phyloP scores from a whole-genome alignment of 805 yeast species.

The Groenewaldozyma salmanticensis region DNA sequence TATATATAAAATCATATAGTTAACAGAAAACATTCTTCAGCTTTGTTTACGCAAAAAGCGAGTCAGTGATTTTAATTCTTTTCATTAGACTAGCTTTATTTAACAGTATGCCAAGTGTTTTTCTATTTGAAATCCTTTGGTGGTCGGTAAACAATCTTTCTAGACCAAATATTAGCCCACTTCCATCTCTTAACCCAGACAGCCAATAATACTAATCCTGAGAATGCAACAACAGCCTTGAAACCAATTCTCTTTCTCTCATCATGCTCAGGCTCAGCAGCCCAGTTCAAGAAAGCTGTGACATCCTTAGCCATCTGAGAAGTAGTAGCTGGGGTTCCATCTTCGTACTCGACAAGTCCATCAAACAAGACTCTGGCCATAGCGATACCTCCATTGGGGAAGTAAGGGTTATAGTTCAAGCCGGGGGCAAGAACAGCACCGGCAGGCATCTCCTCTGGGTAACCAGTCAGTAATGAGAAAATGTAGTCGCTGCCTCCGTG shows the following conservation, averaged over 20 bases:
- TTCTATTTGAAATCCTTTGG: constrained; percentile 83
- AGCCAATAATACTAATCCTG: constrained; percentile 70
- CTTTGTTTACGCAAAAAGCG: too few relatives aligned
- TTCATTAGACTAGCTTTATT: too few relatives aligned
- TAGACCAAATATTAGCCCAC: constrained; percentile 93
- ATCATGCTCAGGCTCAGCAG: constrained; percentile 97
- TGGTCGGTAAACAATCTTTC: constrained; percentile 88
- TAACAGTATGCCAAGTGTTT: too few relatives aligned
- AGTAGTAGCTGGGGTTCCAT: constrained; percentile 97
- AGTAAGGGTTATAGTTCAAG: constrained; percentile 96
- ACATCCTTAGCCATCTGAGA: constrained; percentile 99
- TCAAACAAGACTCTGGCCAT: constrained; percentile 98
- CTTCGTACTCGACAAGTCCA: constrained; percentile 96
- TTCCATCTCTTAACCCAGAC: constrained; percentile 96
- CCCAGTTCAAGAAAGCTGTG: constrained; percentile 92
- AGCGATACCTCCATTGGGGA: constrained; percentile 99
- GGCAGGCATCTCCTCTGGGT: constrained; percentile 98
- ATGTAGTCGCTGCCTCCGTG: constrained; percentile 97
- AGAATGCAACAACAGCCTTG: constrained; percentile 75
- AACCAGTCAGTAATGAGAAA: constrained; percentile 91
- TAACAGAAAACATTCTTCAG: too few relatives aligned
- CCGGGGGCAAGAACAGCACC: constrained; percentile 93
- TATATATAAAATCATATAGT: too few relatives aligned
- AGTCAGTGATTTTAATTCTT: neutral
- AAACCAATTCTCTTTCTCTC: constrained; percentile 95